A percentile compares a stretch with the other conserved stretches of the same genome.
phyloP scores from a whole-genome alignment of 2,329 filamentous ascomycete species.

The Diplocarpon rosae region DNA sequence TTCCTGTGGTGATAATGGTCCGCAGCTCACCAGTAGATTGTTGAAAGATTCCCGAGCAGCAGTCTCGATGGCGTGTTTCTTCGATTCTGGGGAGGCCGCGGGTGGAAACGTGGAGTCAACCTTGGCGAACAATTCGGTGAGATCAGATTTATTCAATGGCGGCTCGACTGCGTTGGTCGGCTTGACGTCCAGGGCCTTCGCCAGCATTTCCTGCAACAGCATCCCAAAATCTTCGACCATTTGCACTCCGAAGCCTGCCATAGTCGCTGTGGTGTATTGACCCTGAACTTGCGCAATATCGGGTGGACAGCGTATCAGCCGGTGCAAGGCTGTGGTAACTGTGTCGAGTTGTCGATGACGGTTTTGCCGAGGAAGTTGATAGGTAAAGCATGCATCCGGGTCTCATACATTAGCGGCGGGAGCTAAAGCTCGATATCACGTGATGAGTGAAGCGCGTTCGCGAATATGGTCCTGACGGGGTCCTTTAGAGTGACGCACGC shows the following conservation, averaged over 20 bases:
- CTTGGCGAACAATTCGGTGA: constrained; percentile 38
- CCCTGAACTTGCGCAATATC: neutral
- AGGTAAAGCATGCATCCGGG: neutral
- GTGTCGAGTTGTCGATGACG: neutral
- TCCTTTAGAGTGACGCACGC: constrained; percentile 8
- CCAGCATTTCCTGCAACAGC: constrained; percentile 47
- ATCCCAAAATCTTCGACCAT: constrained; percentile 42
- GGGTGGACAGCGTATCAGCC: neutral
- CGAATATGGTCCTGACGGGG: neutral
- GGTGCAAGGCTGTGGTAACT: neutral
- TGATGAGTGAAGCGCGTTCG: neutral
- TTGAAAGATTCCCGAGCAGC: constrained; percentile 76
- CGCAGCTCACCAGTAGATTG: constrained; percentile 55
- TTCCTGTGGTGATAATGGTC: constrained; percentile 19
- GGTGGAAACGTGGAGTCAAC: constrained; percentile 32
- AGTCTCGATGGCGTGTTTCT: constrained; percentile 59
- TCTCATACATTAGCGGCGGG: constrained; percentile 5
- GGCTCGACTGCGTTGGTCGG: constrained; percentile 56
- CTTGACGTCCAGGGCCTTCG: constrained; percentile 48
- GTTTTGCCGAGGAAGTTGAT: neutral
- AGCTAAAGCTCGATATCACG: constrained; percentile 4
- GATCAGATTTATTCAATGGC: constrained; percentile 59
- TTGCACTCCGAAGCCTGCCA: constrained; percentile 44
- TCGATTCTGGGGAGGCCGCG: constrained; percentile 17
- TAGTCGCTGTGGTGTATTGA: constrained; percentile 14